A percentile compares a stretch with the other conserved stretches of the same genome.
Evolutionary conservation across 2,329 filamentous ascomycete genomes (phyloP).

Genomic region (Penicillium hordei): DNA sequence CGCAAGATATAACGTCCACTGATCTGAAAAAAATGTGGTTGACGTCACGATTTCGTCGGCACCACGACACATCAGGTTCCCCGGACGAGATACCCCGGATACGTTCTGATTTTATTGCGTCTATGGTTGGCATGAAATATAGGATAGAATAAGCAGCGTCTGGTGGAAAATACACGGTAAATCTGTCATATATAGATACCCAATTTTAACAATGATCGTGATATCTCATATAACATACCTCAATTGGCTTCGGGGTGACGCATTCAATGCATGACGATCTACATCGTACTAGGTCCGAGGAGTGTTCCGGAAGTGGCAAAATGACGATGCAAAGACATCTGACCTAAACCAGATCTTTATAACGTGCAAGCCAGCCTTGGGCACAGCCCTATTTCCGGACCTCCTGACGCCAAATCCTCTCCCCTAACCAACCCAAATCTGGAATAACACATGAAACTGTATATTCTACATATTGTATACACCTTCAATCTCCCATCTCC

Average conservation of each 20-base stretch:
- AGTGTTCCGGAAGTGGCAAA: constrained; percentile 11
- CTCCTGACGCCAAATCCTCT: background rate
- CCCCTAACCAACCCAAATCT: background rate
- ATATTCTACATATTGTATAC: background rate
- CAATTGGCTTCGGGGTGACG: background rate
- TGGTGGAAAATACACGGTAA: background rate
- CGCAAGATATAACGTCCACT: too few relatives aligned
- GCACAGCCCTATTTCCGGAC: background rate
- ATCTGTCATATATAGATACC: background rate
- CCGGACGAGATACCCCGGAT: background rate
- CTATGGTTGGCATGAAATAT: background rate
- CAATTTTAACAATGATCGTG: background rate
- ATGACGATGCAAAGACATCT: constrained; percentile 7
- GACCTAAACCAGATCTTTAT: background rate
- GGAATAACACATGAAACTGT: background rate
- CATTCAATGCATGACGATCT: constrained; percentile 10
- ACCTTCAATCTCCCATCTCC: background rate
- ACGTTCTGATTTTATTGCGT: background rate
- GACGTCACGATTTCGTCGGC: constrained; percentile 21
- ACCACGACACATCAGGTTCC: background rate
- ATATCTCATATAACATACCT: background rate
- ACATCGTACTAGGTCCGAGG: background rate
- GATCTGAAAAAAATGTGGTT: constrained; percentile 3
- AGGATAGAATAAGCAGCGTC: background rate
- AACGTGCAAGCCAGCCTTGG: background rate